A percentile compares a stretch with the other conserved stretches of the same genome.
phyloP scores from a whole-genome alignment of 2,329 filamentous ascomycete genomes.

The Keithomyces neogunnii region DNA sequence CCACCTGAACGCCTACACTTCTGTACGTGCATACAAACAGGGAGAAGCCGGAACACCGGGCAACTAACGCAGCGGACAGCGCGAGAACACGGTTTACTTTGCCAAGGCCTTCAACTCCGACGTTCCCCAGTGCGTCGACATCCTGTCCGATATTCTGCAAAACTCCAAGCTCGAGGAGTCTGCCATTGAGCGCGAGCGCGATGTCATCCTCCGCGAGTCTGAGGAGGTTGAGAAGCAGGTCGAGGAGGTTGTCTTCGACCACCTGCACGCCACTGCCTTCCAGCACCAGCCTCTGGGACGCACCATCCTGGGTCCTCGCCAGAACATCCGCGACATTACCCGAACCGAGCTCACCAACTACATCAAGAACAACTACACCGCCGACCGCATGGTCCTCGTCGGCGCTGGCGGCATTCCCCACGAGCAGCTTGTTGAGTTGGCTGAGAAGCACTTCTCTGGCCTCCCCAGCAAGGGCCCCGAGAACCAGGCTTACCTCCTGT shows the following conservation, averaged over 20 bases:
- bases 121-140: slow-evolving; percentile 92
- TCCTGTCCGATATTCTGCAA: slow-evolving; percentile 97
- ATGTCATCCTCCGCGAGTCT: slow-evolving; percentile 96
- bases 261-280: slow-evolving; percentile 96
- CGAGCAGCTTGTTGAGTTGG: slow-evolving; percentile 86
- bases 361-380: slow-evolving; percentile 99
- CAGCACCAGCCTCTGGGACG: slow-evolving; percentile 93
- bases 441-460: slow-evolving; percentile 86
- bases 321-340: slow-evolving; percentile 97
- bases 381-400: slow-evolving; percentile 98
- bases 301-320: slow-evolving; percentile 92
- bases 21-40: slow-evolving; percentile 53
- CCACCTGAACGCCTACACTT: slow-evolving; percentile 98
- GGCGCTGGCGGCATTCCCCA: slow-evolving; percentile 92
- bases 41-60: slow-evolving; percentile 10
- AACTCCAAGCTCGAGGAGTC: slow-evolving; percentile 94
- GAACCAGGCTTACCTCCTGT: slow-evolving; percentile 64
- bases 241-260: slow-evolving; percentile 98
- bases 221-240: slow-evolving; percentile 99
- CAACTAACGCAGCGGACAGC: slow-evolving; percentile 41
- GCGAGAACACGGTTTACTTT: slow-evolving; percentile 99
- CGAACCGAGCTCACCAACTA: slow-evolving; percentile 86
- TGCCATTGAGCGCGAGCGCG: slow-evolving; percentile 94
- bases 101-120: slow-evolving; percentile 98
- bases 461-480: slow-evolving; percentile 70